Conservation (phyloP, 345 rosid species). For the Atalantia buxifolia region DNA sequence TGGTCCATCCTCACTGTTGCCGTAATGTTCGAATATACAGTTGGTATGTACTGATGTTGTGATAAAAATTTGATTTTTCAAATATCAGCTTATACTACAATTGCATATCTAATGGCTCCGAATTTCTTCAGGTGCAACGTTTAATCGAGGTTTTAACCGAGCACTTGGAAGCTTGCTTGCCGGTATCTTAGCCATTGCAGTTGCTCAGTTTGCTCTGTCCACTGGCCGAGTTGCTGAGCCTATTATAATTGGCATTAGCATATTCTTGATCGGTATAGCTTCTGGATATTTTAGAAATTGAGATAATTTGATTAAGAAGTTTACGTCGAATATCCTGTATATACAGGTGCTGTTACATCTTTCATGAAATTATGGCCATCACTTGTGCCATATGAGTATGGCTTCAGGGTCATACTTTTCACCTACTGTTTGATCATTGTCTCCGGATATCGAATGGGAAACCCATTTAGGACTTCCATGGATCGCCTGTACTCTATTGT, state of each 20-base stretch:
- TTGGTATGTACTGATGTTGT: slow-evolving; percentile 33
- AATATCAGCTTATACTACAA: no score
- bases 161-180: slow-evolving; percentile 65
- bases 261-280: slow-evolving; percentile 52
- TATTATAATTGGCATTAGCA: slow-evolving; percentile 53
- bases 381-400: slow-evolving; percentile 59
- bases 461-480: slow-evolving; percentile 56
- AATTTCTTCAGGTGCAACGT: slow-evolving; percentile 49
- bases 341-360: slow-evolving; percentile 54
- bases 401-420: slow-evolving; percentile 58
- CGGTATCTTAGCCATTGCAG: slow-evolving; percentile 46
- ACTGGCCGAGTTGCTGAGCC: slow-evolving; percentile 51
- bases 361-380: slow-evolving; percentile 69
- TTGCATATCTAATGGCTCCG: neutral
- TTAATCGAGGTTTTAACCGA: slow-evolving; percentile 70
- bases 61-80: no score
- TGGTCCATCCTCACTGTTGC: slow-evolving; percentile 81
- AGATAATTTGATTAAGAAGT: neutral
- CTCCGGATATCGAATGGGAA: slow-evolving; percentile 62
- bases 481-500: slow-evolving; percentile 62
- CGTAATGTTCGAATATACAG: slow-evolving; percentile 66
- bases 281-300: neutral
- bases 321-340: neutral
- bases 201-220: slow-evolving; percentile 40
- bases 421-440: slow-evolving; percentile 65